These are phyloP conservation scores for Tetraselmis chui DNA, from an alignment of 139 green algal species.

Conservation along the genomic window DNA sequence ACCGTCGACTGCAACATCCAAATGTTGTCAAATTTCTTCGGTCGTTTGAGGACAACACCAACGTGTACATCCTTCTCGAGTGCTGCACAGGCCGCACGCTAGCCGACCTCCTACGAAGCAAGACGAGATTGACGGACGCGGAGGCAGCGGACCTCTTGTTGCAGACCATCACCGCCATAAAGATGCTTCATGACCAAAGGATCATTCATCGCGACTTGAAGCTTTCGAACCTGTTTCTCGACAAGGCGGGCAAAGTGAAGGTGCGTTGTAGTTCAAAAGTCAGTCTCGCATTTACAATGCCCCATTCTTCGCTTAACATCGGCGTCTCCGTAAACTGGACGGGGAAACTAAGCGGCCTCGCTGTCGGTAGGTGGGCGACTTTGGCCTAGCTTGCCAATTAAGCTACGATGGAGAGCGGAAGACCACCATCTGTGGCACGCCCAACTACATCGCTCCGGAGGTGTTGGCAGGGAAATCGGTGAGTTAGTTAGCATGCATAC, in stretches of 20 bases:
- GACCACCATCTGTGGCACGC: constrained; percentile 30
- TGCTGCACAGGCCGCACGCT: constrained; percentile 20
- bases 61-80: constrained; percentile 33
- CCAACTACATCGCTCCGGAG: constrained; percentile 35
- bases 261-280: too few relatives aligned
- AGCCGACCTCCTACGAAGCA: constrained; percentile 13
- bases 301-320: too few relatives aligned
- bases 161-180: background rate
- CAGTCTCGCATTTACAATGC: background rate
- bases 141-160: background rate
- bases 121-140: constrained; percentile 1
- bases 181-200: background rate
- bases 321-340: too few relatives aligned
- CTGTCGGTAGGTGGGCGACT: constrained; percentile 18
- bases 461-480: constrained; percentile 11
- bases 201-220: constrained; percentile 31
- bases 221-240: constrained; percentile 25
- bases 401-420: constrained; percentile 13
- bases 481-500: background rate
- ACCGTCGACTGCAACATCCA: background rate
- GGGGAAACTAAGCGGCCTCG: too few relatives aligned
- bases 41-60: constrained; percentile 20
- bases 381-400: constrained; percentile 22
- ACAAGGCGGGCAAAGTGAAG: background rate
- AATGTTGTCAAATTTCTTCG: constrained; percentile 2